Evolutionary conservation across 257 asterid species (phyloP).

Genomic region (Nicotiana tabacum): DNA sequence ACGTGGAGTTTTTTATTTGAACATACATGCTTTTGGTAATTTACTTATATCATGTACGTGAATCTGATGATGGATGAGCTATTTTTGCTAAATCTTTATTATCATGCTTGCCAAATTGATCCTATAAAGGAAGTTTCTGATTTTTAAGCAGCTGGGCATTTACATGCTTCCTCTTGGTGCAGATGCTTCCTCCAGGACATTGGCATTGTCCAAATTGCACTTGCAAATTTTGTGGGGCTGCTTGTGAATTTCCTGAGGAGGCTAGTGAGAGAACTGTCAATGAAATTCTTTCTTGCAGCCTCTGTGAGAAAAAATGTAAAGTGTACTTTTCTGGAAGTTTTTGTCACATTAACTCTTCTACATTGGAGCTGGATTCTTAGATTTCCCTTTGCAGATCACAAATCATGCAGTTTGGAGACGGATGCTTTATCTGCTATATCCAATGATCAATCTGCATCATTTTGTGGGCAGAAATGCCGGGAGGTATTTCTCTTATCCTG

Average conservation of each 20-base stretch:
- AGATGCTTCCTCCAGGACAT: conserved; percentile 83
- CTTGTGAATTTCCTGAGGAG: conserved; percentile 32
- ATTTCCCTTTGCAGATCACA: conserved; percentile 54
- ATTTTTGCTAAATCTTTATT: neutral
- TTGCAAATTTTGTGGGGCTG: conserved; percentile 76
- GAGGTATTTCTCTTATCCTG: conserved; percentile 50
- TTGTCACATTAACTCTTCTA: neutral
- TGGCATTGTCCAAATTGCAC: conserved; percentile 92
- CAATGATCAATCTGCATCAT: conserved; percentile 30
- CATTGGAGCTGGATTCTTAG: conserved; percentile 13
- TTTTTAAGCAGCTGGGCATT: neutral
- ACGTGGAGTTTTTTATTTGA: neutral
- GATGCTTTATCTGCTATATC: conserved; percentile 36
- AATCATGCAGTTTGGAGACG: conserved; percentile 48
- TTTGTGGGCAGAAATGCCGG: conserved; percentile 71
- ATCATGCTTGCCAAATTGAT: neutral
- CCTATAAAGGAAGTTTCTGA: neutral
- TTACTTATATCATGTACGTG: neutral
- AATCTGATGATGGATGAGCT: neutral
- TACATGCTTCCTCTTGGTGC: conserved; percentile 24
- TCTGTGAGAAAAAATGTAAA: conserved; percentile 82
- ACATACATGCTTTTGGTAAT: neutral
- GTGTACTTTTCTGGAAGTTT: conserved; percentile 10
- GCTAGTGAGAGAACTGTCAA: conserved; percentile 20
- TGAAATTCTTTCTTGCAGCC: conserved; percentile 51